A percentile compares a stretch with the other conserved stretches of the same genome.
These are phyloP conservation scores for Kurtzmaniella fragi DNA, from an alignment of 805 yeast genomes.

Conservation along the genomic window DNA sequence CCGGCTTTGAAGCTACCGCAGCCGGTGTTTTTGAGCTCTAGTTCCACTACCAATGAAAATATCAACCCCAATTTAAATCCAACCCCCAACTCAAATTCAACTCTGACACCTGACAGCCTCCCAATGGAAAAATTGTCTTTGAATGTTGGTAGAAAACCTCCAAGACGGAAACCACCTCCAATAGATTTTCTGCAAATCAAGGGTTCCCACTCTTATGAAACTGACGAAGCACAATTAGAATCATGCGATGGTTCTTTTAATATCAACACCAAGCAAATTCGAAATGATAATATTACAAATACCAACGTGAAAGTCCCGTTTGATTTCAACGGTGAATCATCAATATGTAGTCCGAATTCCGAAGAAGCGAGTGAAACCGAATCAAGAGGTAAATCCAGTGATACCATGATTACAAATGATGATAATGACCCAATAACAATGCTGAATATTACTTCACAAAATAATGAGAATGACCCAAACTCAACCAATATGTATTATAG, in stretches of 20 bases:
- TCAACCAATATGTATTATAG: constrained; percentile 3
- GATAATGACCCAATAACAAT: too few species aligned
- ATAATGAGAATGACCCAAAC: neutral
- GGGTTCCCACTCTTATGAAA: constrained; percentile 16
- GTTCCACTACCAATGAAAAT: too few species aligned
- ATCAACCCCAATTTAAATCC: too few species aligned
- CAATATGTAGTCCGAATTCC: too few species aligned
- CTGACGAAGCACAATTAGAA: neutral
- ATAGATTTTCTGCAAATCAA: constrained; percentile 33
- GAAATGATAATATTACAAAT: neutral
- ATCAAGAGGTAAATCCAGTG: too few species aligned
- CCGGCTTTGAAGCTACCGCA: too few species aligned
- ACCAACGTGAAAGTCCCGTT: too few species aligned
- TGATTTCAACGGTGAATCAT: too few species aligned
- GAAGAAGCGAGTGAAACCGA: too few species aligned
- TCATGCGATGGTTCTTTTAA: neutral
- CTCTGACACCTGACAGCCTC: constrained; percentile 1
- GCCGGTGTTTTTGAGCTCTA: too few species aligned
- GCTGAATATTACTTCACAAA: neutral
- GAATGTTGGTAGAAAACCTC: constrained; percentile 6
- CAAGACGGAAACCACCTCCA: constrained; percentile 38
- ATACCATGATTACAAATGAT: too few species aligned
- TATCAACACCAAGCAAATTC: neutral
- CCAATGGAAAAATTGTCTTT: neutral
- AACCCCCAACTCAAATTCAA: too few species aligned